Percentiles rank a stretch among this genome's conserved stretches.
These are phyloP conservation scores for Themeda triandra DNA, from an alignment of 176 grass and related monocot species.

Conservation along the genomic window DNA sequence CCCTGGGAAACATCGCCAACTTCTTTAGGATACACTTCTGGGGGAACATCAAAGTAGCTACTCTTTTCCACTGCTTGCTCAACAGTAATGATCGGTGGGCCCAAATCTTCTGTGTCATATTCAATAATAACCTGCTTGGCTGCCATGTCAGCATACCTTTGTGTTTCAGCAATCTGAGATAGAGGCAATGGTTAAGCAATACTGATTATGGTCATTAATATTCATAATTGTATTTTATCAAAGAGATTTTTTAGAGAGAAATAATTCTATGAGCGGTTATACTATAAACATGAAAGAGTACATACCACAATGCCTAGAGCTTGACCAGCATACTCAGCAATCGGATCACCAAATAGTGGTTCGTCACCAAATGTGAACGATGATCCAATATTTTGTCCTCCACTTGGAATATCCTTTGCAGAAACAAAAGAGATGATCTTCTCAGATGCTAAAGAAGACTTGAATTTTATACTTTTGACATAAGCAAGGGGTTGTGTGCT, in stretches of 20 bases:
- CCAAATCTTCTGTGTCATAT: constrained; percentile 54
- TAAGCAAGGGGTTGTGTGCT: constrained; percentile 63
- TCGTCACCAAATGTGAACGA: constrained; percentile 51
- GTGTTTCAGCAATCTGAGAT: constrained; percentile 74
- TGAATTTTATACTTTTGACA: constrained; percentile 65
- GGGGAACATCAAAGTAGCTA: constrained; percentile 60
- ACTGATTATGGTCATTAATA: background rate
- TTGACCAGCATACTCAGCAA: constrained; percentile 72
- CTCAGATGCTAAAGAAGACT: constrained; percentile 53
- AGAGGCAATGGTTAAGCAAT: background rate
- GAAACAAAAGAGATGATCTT: constrained; percentile 59
- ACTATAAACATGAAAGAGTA: background rate
- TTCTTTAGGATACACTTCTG: constrained; percentile 44
- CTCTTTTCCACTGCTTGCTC: constrained; percentile 64
- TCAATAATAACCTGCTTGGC: constrained; percentile 60
- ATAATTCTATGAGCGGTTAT: background rate
- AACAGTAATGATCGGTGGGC: constrained; percentile 57
- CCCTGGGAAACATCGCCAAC: constrained; percentile 58
- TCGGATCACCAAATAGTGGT: constrained; percentile 59
- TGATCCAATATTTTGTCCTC: constrained; percentile 65
- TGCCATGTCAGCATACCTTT: constrained; percentile 72
- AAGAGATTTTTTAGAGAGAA: background rate
- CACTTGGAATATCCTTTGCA: constrained; percentile 69
- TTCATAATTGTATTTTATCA: background rate
- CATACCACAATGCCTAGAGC: constrained; percentile 67